Evolutionary conservation across 345 rosid species (phyloP).

Genomic region (Melastoma malabathricum): DNA sequence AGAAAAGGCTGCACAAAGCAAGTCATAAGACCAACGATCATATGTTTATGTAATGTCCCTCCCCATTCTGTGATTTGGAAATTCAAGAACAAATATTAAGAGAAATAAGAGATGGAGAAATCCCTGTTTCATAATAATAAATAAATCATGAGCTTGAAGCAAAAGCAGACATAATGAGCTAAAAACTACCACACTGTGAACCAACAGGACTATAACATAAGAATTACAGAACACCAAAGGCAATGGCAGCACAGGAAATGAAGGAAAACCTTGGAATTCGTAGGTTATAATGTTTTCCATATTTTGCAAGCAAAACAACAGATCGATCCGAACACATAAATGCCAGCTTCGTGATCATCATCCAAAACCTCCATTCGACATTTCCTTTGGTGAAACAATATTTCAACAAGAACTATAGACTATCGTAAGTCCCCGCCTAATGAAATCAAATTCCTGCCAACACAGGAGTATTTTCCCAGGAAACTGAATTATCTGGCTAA

Average conservation of each 20-base stretch:
- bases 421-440: not conserved
- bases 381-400: slow-evolving; percentile 2
- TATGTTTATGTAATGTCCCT: slow-evolving; percentile 70
- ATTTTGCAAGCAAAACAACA: slow-evolving; percentile 72
- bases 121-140: no score
- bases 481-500: no score
- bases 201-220: no score
- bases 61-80: slow-evolving; percentile 58
- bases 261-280: slow-evolving; percentile 68
- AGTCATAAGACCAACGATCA: slow-evolving; percentile 91
- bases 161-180: no score
- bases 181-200: no score
- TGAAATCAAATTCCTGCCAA: no score
- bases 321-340: slow-evolving; percentile 89
- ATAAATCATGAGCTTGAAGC: no score
- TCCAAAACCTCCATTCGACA: slow-evolving; percentile 42
- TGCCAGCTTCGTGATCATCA: slow-evolving; percentile 86
- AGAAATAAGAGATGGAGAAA: not conserved
- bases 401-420: not conserved
- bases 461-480: no score
- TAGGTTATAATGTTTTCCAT: slow-evolving; percentile 70
- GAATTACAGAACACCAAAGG: not conserved
- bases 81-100: not conserved
- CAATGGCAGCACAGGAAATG: slow-evolving; percentile 1
- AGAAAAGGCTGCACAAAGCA: slow-evolving; percentile 96